A percentile compares a stretch with the other conserved stretches of the same genome.
phyloP scores from a whole-genome alignment of 768 basidiomycete genomes.

The Daedalea quercina region DNA sequence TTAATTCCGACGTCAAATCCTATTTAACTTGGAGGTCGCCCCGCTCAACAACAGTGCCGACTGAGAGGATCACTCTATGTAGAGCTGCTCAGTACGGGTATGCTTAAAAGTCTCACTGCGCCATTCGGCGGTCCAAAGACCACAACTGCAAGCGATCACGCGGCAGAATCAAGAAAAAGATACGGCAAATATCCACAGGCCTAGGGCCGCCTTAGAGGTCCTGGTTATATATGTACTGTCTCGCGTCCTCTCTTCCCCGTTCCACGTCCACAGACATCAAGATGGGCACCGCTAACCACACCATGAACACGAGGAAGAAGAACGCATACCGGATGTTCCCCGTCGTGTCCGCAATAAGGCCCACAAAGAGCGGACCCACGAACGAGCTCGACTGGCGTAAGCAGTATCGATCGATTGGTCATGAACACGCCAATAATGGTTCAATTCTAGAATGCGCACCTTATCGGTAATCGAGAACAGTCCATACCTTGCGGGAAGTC shows the following conservation, averaged over 20 bases:
- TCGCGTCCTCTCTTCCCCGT: slow-evolving; percentile 50
- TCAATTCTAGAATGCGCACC: slow-evolving; percentile 28
- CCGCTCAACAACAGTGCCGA: no score
- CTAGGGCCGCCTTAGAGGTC: background rate
- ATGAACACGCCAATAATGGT: background rate
- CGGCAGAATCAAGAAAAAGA: no score
- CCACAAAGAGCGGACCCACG: slow-evolving; percentile 85
- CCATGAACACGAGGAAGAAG: slow-evolving; percentile 78
- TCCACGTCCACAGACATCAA: slow-evolving; percentile 66
- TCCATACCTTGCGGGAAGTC: slow-evolving; percentile 43
- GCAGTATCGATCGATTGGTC: background rate
- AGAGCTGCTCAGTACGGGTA: no score
- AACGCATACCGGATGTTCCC: slow-evolving; percentile 92
- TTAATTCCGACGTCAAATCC: no score
- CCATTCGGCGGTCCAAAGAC: no score
- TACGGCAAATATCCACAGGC: no score
- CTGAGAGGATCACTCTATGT: no score
- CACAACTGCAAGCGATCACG: no score
- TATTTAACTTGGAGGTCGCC: no score
- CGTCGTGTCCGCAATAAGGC: slow-evolving; percentile 79
- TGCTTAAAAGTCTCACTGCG: no score
- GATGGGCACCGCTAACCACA: slow-evolving; percentile 76
- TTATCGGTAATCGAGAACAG: slow-evolving; percentile 91
- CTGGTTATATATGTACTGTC: slow-evolving; percentile 18
- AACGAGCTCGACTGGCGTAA: slow-evolving; percentile 75